Base-by-base conservation (phyloP, 441 rosid species). In the Bruguiera hainesii region DNA sequence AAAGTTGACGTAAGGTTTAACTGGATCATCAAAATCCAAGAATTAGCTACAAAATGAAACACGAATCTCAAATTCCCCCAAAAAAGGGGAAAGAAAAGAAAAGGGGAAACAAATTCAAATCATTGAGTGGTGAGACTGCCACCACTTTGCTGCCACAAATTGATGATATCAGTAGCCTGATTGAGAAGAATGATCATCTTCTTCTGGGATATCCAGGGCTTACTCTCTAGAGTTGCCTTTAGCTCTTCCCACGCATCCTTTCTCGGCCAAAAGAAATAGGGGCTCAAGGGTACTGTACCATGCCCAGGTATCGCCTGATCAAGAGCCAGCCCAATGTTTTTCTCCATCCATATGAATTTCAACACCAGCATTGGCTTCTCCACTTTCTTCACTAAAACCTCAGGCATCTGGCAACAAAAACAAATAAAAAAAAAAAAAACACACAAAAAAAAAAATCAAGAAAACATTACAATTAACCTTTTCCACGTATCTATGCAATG, bases 201-300 rank as follows among this genome's bases (percentile, higher is more conserved):
- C 85, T 90, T 93, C 83, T 89, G 96, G 65, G 97, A 90, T 65
- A 90, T 80, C 97, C 98, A 93, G 35, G 96, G 93, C 67, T 89
- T 93, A 37, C 89, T 88, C 84, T 93, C 97, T 13, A 91, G 82
- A 58, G 87, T 74, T 52, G 91, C 66, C 82, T 88, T 91, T n/a
- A 93, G 96, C 83, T 93, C 98, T 77, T 93, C 97, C 98, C 98
- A 93, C 0, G 95, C 97, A 77, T 93, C 97, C 75, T 90, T 93
- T 71, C 96, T 89, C 0, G 96, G 97, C 97, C 96, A 93, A 61
- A 93, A 93, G 78, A 83, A 93, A 76, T 91, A 93, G 13, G 96
- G 95, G 68, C 96, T 90, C 61, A 93, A 75, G 6, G 97, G 98
- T 52, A 87, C 78, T 11, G 97, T 74, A 6, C 98, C 96, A 66